Base-by-base conservation (phyloP, 768 basidiomycete species). In the Phylloporus sp. region DNA sequence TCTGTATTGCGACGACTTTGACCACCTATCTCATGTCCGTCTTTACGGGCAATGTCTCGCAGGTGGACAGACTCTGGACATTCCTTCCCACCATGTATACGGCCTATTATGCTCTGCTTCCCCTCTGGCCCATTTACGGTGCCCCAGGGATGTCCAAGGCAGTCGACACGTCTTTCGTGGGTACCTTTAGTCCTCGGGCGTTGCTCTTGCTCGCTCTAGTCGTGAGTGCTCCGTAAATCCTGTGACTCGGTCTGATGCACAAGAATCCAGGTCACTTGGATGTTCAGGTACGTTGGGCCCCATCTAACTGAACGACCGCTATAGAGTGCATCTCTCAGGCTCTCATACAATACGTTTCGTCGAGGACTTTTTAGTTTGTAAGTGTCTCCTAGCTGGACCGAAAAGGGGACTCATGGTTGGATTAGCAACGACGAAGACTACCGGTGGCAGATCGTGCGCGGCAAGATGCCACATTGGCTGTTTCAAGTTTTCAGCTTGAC, bases 351-450 rank as follows among this genome's bases (percentile, higher is more conserved):
- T 61, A 86, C 91, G 0, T 82, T 82, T 65, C 74, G 91, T 28
- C 77, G 95, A 41, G 95, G 90, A 4, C 71, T 95, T 6, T 91
- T 90, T 59, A 75, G 65, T 39, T 64, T 83, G 86, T 89, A 56
- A 46, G 82, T 66, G 4, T 33, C 27, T 17, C 14, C 15, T 18
- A 38, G 4, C 33, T 10, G 5, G 29, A 22, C 6, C 4, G 6
- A 18, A 11, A 10, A 22, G 15, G 3, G n/a, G 3, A 18, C 18
- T 39, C 2, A 54, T 21, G 3, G 2, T 46, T 5, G 48, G 3
- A 17, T 29, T 48, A 90, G 86, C 7, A 74, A 77, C 22, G 89
- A 88, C 21, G 92, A 95, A 65, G 93, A 96, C 64, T 97, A 97
- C 59, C 85, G 95, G 22, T 97, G 94, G 90, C 79, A 72, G 2